Evolutionary conservation across 164 flowering plant genomes (phyloP).

Genomic region (Vitis riparia): DNA sequence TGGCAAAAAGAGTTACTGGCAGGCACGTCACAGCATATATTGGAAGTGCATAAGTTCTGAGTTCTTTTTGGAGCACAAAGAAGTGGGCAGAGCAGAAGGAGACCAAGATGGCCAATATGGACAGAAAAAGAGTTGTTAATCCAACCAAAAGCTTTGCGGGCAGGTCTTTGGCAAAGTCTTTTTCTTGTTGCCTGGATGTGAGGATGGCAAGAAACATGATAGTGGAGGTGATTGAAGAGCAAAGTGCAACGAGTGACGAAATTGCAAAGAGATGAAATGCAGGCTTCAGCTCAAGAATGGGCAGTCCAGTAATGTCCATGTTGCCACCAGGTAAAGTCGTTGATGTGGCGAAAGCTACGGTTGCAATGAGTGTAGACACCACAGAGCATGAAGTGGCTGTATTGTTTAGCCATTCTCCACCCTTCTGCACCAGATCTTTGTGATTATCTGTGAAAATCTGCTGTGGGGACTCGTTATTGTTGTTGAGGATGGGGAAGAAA

Average conservation of each 20-base stretch:
- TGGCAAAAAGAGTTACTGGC: no score
- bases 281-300: background rate
- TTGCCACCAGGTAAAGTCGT: background rate
- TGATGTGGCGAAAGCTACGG: no score
- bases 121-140: background rate
- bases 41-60: background rate
- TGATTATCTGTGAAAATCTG: no score
- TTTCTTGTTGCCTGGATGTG: background rate
- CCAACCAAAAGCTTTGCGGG: background rate
- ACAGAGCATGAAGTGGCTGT: no score
- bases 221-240: background rate
- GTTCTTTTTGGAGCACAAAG: background rate
- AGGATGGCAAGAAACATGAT: slow-evolving; percentile 5
- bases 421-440: no score
- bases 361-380: no score
- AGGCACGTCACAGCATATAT: no score
- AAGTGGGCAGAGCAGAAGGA: slow-evolving; percentile 4
- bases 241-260: background rate
- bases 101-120: background rate
- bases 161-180: background rate
- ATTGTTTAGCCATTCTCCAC: no score
- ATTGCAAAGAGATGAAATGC: background rate
- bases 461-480: no score
- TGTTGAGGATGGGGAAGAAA: no score
- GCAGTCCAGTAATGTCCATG: background rate